phyloP scores from a whole-genome alignment of 306 rosid genomes.

The Hylodesmum podocarpum region DNA sequence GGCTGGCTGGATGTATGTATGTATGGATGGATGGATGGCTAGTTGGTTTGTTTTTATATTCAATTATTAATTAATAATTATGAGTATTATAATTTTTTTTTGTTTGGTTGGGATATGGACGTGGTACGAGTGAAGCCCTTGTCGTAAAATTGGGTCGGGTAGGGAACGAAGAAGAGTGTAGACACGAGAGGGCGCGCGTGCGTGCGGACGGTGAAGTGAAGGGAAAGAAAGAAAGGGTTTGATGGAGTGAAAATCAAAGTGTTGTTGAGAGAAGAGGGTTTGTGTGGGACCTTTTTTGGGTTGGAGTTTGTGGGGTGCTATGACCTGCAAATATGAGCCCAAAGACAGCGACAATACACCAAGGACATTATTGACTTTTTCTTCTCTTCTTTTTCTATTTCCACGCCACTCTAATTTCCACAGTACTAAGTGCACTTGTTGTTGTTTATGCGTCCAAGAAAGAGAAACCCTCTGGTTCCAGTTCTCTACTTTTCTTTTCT shows the following conservation, averaged over 20 bases:
- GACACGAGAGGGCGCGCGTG: constrained; percentile 1
- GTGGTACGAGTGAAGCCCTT: background rate
- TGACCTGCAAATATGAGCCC: constrained; percentile 45
- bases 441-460: background rate
- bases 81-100: background rate
- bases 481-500: background rate
- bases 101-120: background rate
- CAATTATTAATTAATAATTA: background rate
- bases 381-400: background rate
- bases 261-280: background rate
- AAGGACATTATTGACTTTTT: constrained; percentile 39
- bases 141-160: background rate
- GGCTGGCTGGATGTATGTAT: background rate
- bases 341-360: constrained; percentile 51
- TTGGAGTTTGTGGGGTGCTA: constrained; percentile 42
- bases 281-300: constrained; percentile 6
- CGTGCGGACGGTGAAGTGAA: background rate
- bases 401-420: background rate
- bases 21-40: background rate
- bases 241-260: constrained; percentile 35
- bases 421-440: background rate
- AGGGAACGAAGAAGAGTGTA: background rate
- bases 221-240: background rate
- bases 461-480: background rate
- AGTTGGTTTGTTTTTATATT: constrained; percentile 2